Evolutionary conservation across 345 rosid genomes (phyloP), one percentile per base, ranked within the genome.

Genomic region (Bretschneidera sinensis): DNA sequence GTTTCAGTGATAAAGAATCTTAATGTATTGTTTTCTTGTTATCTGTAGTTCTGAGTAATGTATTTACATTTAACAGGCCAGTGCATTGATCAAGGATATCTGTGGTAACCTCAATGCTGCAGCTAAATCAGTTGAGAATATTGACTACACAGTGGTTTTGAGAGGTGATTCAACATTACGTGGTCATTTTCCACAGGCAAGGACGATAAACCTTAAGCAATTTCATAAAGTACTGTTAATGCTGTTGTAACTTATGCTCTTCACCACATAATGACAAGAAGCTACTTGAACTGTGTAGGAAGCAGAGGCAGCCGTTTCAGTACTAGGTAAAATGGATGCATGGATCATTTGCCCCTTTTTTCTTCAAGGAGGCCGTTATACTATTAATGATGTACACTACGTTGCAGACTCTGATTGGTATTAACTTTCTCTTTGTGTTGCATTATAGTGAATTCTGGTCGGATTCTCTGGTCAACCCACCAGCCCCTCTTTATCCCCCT

Each of bases 291-390:
- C 56, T 74, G 51, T 71, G 60, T 73, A 92, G 98, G 98, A 89
- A 71, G 82, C 90, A 49, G 94, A 92, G 76, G 94, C 97, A 62
- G 97, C 81, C 71, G 81, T 80, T 74, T 89, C 98, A 18, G 76
- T 85, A 60, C 80, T 92, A 53, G 98, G 96, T 57, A 84, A 92
- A 76, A 79, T 92, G 86, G 98, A 92, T 52, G 82, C 94, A 10
- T 92, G 96, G 96, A 92, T 92, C 60, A 77, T 92, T 66, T 92
- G 97, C 75, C 98, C 98, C 10, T 92, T 92, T 74, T 92, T 92
- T 56, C 94, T 89, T 74, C 98, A 92, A 81, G 98, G 96, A 72
- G 98, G 97, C 62, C 97, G 98, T 49, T 89, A 85, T 71, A 92
- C 98, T 51, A 83, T 89, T 48, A 73, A 80, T 64, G 96, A 92